A percentile compares a stretch with the other conserved stretches of the same genome.
These are phyloP conservation scores for Sarcomyxa edulis DNA, from an alignment of 768 basidiomycete genomes.

Conservation along the genomic window DNA sequence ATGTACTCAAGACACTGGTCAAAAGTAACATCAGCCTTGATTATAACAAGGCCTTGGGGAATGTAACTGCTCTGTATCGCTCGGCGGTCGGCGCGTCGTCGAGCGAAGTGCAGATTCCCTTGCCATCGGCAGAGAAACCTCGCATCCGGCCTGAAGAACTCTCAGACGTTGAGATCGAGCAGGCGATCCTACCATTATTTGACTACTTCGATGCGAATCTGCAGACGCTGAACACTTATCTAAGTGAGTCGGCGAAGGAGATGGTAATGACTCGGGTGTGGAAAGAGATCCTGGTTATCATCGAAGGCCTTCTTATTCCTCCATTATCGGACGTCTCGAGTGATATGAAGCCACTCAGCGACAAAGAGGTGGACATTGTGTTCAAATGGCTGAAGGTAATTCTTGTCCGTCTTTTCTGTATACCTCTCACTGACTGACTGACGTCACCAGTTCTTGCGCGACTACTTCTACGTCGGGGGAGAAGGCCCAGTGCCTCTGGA, in stretches of 20 bases:
- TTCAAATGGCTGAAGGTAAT: slow-evolving; percentile 94
- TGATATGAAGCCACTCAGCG: slow-evolving; percentile 87
- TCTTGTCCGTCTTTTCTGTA: background rate
- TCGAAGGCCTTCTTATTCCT: slow-evolving; percentile 88
- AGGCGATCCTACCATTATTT: slow-evolving; percentile 85
- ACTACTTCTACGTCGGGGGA: slow-evolving; percentile 93
- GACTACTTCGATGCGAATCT: slow-evolving; percentile 96
- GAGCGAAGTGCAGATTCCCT: slow-evolving; percentile 72
- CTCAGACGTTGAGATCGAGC: slow-evolving; percentile 91
- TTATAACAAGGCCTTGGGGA: slow-evolving; percentile 87
- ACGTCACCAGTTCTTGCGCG: slow-evolving; percentile 69
- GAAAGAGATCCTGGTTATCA: slow-evolving; percentile 88
- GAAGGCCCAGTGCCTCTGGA: slow-evolving; percentile 88
- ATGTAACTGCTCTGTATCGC: slow-evolving; percentile 76
- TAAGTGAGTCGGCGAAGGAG: slow-evolving; percentile 81
- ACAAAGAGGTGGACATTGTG: slow-evolving; percentile 98
- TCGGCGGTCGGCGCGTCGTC: slow-evolving; percentile 65
- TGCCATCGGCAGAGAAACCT: slow-evolving; percentile 70
- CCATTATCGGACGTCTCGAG: slow-evolving; percentile 81
- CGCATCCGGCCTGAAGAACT: slow-evolving; percentile 76
- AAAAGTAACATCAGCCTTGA: slow-evolving; percentile 63
- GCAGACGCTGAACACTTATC: slow-evolving; percentile 82
- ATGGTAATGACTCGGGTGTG: slow-evolving; percentile 91
- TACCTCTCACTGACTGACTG: slow-evolving; percentile 5
- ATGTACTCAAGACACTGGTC: slow-evolving; percentile 70